These are phyloP conservation scores for Aureobasidium sp. DNA, from an alignment of 2,329 filamentous ascomycete species.

Conservation along the genomic window DNA sequence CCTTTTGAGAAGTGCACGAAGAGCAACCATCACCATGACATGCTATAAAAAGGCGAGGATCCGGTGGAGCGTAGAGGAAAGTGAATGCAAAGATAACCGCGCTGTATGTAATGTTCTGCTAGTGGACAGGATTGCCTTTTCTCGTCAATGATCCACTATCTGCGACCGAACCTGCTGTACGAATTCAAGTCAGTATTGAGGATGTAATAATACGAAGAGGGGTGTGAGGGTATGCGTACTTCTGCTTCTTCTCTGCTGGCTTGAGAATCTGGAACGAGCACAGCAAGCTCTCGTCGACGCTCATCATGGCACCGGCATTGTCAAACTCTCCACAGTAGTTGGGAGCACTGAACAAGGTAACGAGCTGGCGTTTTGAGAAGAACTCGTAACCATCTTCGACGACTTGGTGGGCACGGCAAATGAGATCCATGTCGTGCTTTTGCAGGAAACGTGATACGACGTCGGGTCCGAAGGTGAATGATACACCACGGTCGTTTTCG, in stretches of 20 bases:
- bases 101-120: constrained; percentile 13
- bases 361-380: constrained; percentile 96
- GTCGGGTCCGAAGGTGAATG: constrained; percentile 96
- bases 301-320: constrained; percentile 99
- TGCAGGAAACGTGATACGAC: constrained; percentile 96
- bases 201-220: not conserved
- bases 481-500: constrained; percentile 97
- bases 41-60: not conserved
- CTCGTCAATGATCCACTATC: constrained; percentile 15
- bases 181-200: constrained; percentile 11
- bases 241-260: constrained; percentile 99
- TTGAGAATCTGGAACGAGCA: constrained; percentile 99
- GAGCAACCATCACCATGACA: constrained; percentile 13
- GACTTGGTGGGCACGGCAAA: constrained; percentile 96
- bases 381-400: constrained; percentile 99
- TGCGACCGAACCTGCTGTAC: constrained; percentile 19
- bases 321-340: constrained; percentile 99
- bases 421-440: constrained; percentile 99
- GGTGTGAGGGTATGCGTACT: constrained; percentile 58
- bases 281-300: constrained; percentile 93
- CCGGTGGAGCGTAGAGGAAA: constrained; percentile 3
- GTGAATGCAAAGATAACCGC: constrained; percentile 14
- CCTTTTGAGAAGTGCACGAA: constrained; percentile 4
- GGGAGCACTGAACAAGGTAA: constrained; percentile 94
- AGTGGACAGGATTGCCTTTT: constrained; percentile 10